phyloP scores from a whole-genome alignment of 345 rosid species.

The Rhodomyrtus tomentosa region DNA sequence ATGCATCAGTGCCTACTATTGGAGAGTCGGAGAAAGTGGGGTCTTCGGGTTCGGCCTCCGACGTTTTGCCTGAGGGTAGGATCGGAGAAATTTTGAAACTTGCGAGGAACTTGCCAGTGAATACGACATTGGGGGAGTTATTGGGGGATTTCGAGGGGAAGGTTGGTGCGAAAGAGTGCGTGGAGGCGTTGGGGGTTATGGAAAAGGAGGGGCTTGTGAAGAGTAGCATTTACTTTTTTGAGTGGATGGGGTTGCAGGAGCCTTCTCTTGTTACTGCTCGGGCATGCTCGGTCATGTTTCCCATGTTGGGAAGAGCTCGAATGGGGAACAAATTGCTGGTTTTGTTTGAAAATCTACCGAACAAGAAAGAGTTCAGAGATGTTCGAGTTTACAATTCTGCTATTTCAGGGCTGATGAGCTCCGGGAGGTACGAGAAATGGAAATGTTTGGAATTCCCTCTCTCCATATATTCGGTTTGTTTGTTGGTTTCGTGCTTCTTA shows the following conservation, averaged over 20 bases:
- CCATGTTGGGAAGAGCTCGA: slow-evolving; percentile 44
- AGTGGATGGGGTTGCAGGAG: slow-evolving; percentile 80
- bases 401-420: slow-evolving; percentile 54
- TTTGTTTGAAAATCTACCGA: slow-evolving; percentile 54
- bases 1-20: not conserved
- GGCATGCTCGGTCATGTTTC: slow-evolving; percentile 61
- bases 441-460: not conserved
- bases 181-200: slow-evolving; percentile 47
- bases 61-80: slow-evolving; percentile 3
- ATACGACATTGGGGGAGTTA: slow-evolving; percentile 59
- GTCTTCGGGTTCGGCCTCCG: slow-evolving; percentile 2
- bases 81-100: slow-evolving; percentile 39
- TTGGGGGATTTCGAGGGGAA: slow-evolving; percentile 33
- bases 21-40: slow-evolving; percentile 7
- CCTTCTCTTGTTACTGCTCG: slow-evolving; percentile 57
- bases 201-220: slow-evolving; percentile 37
- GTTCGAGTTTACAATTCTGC: slow-evolving; percentile 71
- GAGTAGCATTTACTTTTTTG: slow-evolving; percentile 55
- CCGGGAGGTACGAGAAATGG: slow-evolving; percentile 33
- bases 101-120: slow-evolving; percentile 38
- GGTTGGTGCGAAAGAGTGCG: slow-evolving; percentile 33
- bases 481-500: not conserved
- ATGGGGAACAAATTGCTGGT: slow-evolving; percentile 48
- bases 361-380: slow-evolving; percentile 38
- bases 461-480: not conserved